These are phyloP conservation scores for Mayamaea pseudoterrestris DNA, from an alignment of 108 stramenopile genomes.

Conservation along the genomic window DNA sequence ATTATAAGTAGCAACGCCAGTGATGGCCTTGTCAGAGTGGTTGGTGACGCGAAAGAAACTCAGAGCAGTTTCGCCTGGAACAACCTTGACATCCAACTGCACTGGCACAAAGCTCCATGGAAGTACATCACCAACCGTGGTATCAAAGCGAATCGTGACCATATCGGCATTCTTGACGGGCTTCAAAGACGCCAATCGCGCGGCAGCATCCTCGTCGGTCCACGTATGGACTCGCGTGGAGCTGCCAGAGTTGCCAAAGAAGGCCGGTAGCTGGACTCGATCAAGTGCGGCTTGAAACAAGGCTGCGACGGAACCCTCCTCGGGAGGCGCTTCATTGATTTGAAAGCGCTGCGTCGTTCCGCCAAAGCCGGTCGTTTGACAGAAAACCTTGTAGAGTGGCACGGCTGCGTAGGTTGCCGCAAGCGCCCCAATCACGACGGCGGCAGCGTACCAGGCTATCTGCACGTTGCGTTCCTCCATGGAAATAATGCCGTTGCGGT, in stretches of 20 bases:
- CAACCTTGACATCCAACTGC: constrained; percentile 87
- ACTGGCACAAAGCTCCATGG: constrained; percentile 94
- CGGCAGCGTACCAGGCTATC: constrained; percentile 67
- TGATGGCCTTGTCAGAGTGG: constrained; percentile 87
- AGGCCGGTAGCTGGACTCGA: background rate
- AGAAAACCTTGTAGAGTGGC: constrained; percentile 98
- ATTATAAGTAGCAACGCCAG: constrained; percentile 99
- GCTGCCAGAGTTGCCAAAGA: no score
- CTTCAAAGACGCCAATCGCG: constrained; percentile 57
- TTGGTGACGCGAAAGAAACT: constrained; percentile 95
- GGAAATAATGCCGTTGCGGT: constrained; percentile 6
- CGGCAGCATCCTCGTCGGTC: constrained; percentile 83
- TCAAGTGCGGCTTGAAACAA: background rate
- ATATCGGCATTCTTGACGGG: constrained; percentile 81
- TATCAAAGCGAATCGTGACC: constrained; percentile 91
- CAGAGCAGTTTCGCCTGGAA: constrained; percentile 96
- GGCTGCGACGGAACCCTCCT: constrained; percentile 8
- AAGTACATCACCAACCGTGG: constrained; percentile 82
- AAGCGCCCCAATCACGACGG: constrained; percentile 64
- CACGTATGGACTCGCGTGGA: constrained; percentile 53
- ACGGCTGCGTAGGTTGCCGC: constrained; percentile 95
- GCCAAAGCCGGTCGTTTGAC: constrained; percentile 98
- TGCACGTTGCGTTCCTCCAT: constrained; percentile 47
- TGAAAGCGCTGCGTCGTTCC: constrained; percentile 89
- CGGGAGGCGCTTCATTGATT: constrained; percentile 19